A percentile compares a stretch with the other conserved stretches of the same genome.
phyloP scores from a whole-genome alignment of 805 yeast species.

The Monosporozyma yasuniensis region DNA sequence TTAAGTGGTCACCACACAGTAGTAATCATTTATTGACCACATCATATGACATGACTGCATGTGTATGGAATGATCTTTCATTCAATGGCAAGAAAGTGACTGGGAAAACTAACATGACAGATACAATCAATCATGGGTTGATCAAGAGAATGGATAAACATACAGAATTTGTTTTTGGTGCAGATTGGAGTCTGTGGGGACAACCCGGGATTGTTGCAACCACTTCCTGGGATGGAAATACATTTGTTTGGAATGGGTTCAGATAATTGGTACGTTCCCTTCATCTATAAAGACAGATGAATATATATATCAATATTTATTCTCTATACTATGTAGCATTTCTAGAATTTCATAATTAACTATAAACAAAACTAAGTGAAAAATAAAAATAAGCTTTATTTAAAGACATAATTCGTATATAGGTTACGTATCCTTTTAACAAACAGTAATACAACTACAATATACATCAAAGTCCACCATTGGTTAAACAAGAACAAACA shows the following conservation, averaged over 20 bases:
- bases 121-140: constrained; percentile 38
- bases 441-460: neutral
- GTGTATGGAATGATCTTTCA: constrained; percentile 74
- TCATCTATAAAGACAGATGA: no score
- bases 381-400: neutral
- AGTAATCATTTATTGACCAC: constrained; percentile 62
- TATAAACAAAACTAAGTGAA: neutral
- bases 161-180: constrained; percentile 83
- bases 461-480: neutral
- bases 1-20: constrained; percentile 84
- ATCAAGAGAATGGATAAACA: constrained; percentile 57
- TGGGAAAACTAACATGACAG: constrained; percentile 37
- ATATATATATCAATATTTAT: no score
- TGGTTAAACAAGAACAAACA: neutral
- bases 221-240: constrained; percentile 95
- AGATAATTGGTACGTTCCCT: neutral
- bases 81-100: constrained; percentile 45
- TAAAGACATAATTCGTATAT: neutral
- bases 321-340: neutral
- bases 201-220: constrained; percentile 92
- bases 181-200: constrained; percentile 97
- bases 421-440: neutral
- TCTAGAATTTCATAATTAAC: neutral
- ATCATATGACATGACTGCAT: constrained; percentile 87
- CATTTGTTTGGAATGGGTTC: constrained; percentile 72